Percentiles rank a stretch among this genome's conserved stretches.
Evolutionary conservation across 2,329 filamentous ascomycete genomes (phyloP).

Genomic region (Pestalotiopsis sp.): DNA sequence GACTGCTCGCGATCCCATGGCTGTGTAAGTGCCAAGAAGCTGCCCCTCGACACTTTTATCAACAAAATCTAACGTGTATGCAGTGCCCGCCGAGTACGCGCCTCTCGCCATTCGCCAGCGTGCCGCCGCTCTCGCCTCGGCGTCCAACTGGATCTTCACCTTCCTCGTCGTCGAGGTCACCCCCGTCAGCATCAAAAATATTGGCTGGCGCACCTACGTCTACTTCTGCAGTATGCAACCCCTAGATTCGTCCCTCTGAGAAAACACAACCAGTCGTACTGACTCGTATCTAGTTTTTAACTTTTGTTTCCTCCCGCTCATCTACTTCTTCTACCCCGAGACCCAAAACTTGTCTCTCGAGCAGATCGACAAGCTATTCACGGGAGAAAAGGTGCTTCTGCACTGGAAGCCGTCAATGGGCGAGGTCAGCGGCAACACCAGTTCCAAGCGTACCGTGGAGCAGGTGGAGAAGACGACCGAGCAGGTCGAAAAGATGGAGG

Average conservation of each 20-base stretch:
- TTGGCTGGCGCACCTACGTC: constrained; percentile 18
- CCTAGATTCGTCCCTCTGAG: neutral
- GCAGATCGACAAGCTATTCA: constrained; percentile 27
- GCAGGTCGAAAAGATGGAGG: neutral
- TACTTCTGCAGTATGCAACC: constrained; percentile 22
- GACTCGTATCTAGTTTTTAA: constrained; percentile 30
- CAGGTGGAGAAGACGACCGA: neutral
- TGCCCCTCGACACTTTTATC: neutral
- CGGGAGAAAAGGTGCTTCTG: constrained; percentile 2
- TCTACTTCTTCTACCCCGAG: constrained; percentile 10
- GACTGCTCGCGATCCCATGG: constrained; percentile 40
- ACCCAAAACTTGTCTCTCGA: constrained; percentile 29
- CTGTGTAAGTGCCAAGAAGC: constrained; percentile 15
- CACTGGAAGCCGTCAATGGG: constrained; percentile 8
- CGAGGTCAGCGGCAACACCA: neutral
- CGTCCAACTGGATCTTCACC: constrained; percentile 33
- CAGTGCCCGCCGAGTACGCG: constrained; percentile 44
- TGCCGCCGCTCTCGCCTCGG: constrained; percentile 38
- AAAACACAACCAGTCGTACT: constrained; percentile 17
- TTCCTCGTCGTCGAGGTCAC: constrained; percentile 26
- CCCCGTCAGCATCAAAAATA: constrained; percentile 17
- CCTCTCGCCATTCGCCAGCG: constrained; percentile 39
- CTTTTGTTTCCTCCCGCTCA: constrained; percentile 25
- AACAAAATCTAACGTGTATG: neutral
- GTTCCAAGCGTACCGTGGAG: neutral